Base-by-base conservation (phyloP, 371 early-diverging fungal species). In the Actinomucor elegans region DNA sequence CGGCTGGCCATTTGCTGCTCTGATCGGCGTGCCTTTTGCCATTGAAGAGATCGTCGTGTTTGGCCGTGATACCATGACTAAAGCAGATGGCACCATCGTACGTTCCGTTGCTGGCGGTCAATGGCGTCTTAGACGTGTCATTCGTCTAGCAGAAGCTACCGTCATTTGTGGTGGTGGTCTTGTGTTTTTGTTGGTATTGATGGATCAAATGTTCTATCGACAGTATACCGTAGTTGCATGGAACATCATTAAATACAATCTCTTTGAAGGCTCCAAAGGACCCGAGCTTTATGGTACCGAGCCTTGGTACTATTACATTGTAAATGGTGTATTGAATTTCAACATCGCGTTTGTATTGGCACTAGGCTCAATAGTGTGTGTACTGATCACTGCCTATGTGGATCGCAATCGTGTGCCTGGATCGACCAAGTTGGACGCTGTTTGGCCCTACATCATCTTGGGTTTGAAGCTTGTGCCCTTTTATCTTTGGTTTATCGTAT, bases 201-300 rank as follows among this genome's bases (percentile, higher is more conserved):
- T 94, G 5, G 98, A 97, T 64, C 84, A 71, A 49, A 73, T 71
- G 60, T 89, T 85, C 57, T 97, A 97, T 66, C 76, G 82, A 11
- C 75, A 79, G 15, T 64, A 75, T 41, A 81, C 79, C 4, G 51
- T 94, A 7, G 93, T 91, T 14, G 89, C 94, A 6, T 77, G 85
- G 63, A 96, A 96, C 68, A 88, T 94, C 56, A 84, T 98, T 9
- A 60, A 81, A 24, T 98, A 98, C 68, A 98, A 98, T 61, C 86
- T 97, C 5, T 87, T 98, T 70, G 63, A 55, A 3, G 86, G 79
- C 32, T n/a, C n/a, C n/a, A 78, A 84, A 20, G 91, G 93, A 0
- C 93, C 96, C 3, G 78, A 91, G 40, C 79, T 96, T 15, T 98
- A 88, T 75, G 98, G 97, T 17, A 90, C 89, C 3, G 96, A 96